Evolutionary conservation across 2,329 filamentous ascomycete genomes (phyloP).

Genomic region (Amauroascus niger): DNA sequence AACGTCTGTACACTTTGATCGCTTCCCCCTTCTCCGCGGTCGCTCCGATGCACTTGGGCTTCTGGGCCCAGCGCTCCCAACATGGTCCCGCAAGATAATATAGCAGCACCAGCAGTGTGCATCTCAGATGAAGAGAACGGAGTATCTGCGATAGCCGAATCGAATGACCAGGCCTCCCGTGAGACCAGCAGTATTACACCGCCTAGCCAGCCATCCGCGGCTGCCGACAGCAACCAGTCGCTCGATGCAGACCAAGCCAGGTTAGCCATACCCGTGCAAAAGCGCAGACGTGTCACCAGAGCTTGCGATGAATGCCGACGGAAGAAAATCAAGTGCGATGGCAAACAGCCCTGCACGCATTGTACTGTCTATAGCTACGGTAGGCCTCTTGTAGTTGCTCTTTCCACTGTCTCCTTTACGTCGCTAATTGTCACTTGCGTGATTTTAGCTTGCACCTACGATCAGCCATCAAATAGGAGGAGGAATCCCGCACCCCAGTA

Average conservation of each 20-base stretch:
- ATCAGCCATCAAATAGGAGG: conserved; percentile 84
- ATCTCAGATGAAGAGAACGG: not conserved
- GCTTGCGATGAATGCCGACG: conserved; percentile 74
- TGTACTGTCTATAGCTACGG: conserved; percentile 98
- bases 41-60: conserved; percentile 14
- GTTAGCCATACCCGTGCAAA: conserved; percentile 52
- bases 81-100: conserved; percentile 14
- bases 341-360: conserved; percentile 82
- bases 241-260: conserved; percentile 25
- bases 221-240: conserved; percentile 14
- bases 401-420: not conserved
- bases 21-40: not conserved
- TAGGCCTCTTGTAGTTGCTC: conserved; percentile 37
- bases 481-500: conserved; percentile 88
- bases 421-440: not conserved
- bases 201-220: not conserved
- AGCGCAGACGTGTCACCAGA: conserved; percentile 66
- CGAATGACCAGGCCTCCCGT: not conserved
- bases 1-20: conserved; percentile 1
- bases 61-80: not conserved
- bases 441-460: conserved; percentile 74
- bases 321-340: conserved; percentile 83
- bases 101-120: not conserved
- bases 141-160: not conserved
- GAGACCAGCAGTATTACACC: not conserved